Conservation (phyloP, 1,284 basidiomycete species). For the Cystobasidium slooffiae region DNA sequence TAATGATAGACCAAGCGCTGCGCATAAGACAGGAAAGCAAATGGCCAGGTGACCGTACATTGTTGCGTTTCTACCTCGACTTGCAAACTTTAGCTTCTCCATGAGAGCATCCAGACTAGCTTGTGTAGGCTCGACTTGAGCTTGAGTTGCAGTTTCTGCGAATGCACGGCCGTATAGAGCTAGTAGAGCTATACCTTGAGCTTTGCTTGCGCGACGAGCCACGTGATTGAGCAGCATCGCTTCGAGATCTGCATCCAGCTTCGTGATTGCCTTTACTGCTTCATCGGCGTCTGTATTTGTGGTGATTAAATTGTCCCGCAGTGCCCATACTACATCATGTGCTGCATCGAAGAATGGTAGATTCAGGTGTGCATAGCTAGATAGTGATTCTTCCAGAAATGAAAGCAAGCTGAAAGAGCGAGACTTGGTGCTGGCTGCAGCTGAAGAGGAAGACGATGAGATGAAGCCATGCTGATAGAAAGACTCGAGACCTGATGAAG, state of each 20-base stretch:
- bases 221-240: conserved; percentile 87
- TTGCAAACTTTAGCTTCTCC: conserved; percentile 68
- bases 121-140: background rate
- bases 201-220: conserved; percentile 78
- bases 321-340: conserved; percentile 58
- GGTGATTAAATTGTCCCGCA: background rate
- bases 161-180: conserved; percentile 85
- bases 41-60: conserved; percentile 80
- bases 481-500: conserved; percentile 89
- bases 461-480: conserved; percentile 84
- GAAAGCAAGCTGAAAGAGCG: conserved; percentile 58
- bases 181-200: conserved; percentile 91
- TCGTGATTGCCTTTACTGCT: background rate
- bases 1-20: conserved; percentile 72
- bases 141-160: conserved; percentile 54
- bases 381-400: conserved; percentile 72
- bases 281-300: background rate
- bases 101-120: conserved; percentile 60
- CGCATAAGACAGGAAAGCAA: conserved; percentile 85
- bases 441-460: conserved; percentile 48
- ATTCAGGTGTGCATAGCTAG: conserved; percentile 73
- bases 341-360: conserved; percentile 76
- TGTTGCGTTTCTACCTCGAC: conserved; percentile 65
- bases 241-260: conserved; percentile 66
- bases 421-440: conserved; percentile 6